These are phyloP conservation scores for Populus trichocarpa DNA, from an alignment of 441 rosid species.

Conservation along the genomic window DNA sequence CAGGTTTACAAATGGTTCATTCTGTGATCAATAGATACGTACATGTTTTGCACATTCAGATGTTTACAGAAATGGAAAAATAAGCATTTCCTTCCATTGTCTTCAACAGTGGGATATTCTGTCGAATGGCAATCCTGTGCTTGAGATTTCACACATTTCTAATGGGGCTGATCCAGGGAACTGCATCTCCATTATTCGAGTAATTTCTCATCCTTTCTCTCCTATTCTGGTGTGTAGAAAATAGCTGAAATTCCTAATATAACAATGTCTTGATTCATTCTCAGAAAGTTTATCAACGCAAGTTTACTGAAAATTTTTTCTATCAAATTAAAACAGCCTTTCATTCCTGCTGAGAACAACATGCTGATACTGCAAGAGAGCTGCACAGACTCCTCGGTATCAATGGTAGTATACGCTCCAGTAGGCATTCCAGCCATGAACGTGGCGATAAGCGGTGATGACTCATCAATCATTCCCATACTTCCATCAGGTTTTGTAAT, in stretches of 20 bases:
- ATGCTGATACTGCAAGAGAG: constrained; percentile 60
- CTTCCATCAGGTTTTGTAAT: constrained; percentile 76
- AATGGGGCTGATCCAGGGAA: constrained; percentile 47
- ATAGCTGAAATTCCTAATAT: not conserved
- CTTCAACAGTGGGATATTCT: constrained; percentile 69
- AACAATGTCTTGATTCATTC: not conserved
- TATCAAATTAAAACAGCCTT: constrained; percentile 24
- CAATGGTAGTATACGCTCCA: constrained; percentile 57
- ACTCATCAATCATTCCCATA: constrained; percentile 36
- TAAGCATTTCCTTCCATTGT: not conserved
- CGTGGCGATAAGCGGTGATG: constrained; percentile 31
- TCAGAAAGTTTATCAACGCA: not conserved
- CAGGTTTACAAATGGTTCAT: constrained; percentile 33
- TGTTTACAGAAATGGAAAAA: not conserved
- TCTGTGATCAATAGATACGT: not conserved
- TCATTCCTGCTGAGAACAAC: constrained; percentile 17
- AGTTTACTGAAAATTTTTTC: not conserved
- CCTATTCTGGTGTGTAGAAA: not conserved
- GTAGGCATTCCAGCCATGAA: constrained; percentile 34
- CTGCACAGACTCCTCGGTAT: constrained; percentile 42
- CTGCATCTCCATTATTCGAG: constrained; percentile 44
- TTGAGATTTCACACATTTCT: constrained; percentile 38
- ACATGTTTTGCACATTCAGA: not conserved
- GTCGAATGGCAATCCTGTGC: constrained; percentile 30
- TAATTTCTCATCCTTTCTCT: constrained; percentile 16